Evolutionary conservation across 1,139 yeast species (phyloP), one percentile per base, ranked within the genome.

Genomic region (Hyphopichia burtonii): DNA sequence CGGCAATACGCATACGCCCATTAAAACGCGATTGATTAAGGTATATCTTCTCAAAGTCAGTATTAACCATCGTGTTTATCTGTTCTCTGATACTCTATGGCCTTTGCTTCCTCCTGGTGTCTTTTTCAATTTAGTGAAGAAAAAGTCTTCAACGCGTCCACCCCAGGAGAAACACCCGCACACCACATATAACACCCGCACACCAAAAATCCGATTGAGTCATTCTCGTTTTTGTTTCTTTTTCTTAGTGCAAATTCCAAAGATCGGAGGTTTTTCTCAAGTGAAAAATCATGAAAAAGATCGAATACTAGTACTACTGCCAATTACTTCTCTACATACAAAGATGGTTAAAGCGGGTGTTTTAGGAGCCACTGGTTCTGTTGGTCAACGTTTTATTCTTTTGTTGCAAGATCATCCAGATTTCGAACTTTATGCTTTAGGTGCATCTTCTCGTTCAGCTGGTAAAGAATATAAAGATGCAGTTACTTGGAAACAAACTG

Each of bases 351-450:
- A 77, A 63, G 84, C 83, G 15, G 99, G 99, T 70, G 96, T 93
- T 55, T 75, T 93, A 51, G 99, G 99, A 41, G 98, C 98, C 53
- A 91, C 98, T 18, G 99, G 98, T 40, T 85, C 96, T 34, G 99
- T 93, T 37, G 99, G 99, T 42, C 99, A 93, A 68, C 79, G 99
- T 56, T 93, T 93, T 62, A 91, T 93, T 50, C 74, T 91, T 43
- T 75, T 93, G 42, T 76, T 93, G 50, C 80, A 91, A 2, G 71
- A 86, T 48, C 98, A 93, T 61, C 98, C 98, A 28, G 89, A 89
- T 48, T 90, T 94, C 57, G 90, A 88, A 62, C 68, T 93, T 43
- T 77, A 80, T 46, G 94, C 82, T 6, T 74, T 93, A 48, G 99
- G 99, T 48, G 99, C 99, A 5, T 89, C 97, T 18, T 61, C 88